Evolutionary conservation across 2,329 filamentous ascomycete species (phyloP), one percentile per base, ranked within the genome.

Genomic region (Stachybotrys chlorohalonatus): DNA sequence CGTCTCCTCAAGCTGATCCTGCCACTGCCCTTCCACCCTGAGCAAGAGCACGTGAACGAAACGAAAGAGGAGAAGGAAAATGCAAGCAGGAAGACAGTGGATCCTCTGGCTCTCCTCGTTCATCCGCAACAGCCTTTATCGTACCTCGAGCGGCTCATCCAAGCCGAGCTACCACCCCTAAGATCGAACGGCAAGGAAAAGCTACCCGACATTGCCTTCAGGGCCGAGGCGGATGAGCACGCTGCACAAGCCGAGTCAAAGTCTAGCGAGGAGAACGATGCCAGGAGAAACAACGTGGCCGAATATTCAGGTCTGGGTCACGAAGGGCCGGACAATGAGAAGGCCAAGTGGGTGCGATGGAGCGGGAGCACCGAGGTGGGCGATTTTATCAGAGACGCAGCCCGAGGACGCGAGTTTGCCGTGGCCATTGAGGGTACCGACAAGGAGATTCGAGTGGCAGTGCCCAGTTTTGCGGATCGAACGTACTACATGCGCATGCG

Each of bases 101-200:
- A 95, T 62, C 90, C 91, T 0, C 76, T 96, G 11, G 91, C 91
- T 1, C 79, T 96, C 0, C 82, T 96, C 2, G 80, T 96, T 0
- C 92, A 96, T 62, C 91, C 92, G 0, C 89, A 95, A 58, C 92
- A 96, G 66, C 92, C 92, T 0, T 78, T 96, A 3, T 95, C 90
- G 8, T 95, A 96, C 68, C 83, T 96, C 47, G 90, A 95, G 68
- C 83, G 90, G 8, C 75, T 96, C 3, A 92, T 96, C 50, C 92
- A 96, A 66, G 87, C 90, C 53, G 92, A 96, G 69, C 76, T 96
- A 0, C 89, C 90, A 0, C 82, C 83, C 0, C 75, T 93, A 1
- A 75, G 80, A 1, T 80, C 84, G 51, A 82, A 86, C 8, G 81
- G 83, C 7, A 73, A 74, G n/a, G 83, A 90, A 58, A 85, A 86